These are phyloP conservation scores for Fennellomyces sp. DNA, from an alignment of 371 early-diverging fungal species.

Conservation along the genomic window DNA sequence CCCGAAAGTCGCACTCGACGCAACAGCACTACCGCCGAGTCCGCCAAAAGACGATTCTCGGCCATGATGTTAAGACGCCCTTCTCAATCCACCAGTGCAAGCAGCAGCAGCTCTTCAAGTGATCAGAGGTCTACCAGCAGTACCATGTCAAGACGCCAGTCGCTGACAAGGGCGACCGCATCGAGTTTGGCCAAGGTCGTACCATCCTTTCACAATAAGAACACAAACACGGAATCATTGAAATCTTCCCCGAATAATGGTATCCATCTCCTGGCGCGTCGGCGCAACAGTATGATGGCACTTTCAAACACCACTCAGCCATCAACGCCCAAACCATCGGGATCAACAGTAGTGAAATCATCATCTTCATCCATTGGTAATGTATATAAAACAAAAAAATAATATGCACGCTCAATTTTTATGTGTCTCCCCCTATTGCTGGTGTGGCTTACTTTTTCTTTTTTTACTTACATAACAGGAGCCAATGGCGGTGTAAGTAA, in stretches of 20 bases:
- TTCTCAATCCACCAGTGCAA: constrained; percentile 11
- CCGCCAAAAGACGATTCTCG: constrained; percentile 11
- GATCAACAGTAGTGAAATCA: constrained; percentile 7
- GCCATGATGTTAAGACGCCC: constrained; percentile 13
- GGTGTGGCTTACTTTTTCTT: neutral
- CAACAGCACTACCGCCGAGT: neutral
- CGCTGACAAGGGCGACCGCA: constrained; percentile 20
- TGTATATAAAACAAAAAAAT: neutral
- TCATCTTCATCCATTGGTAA: constrained; percentile 6
- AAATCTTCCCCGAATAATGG: neutral
- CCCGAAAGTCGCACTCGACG: neutral
- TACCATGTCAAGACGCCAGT: constrained; percentile 14
- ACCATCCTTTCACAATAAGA: constrained; percentile 13
- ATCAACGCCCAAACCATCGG: constrained; percentile 1
- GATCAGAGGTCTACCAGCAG: neutral
- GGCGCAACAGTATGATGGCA: constrained; percentile 4
- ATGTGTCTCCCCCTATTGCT: too few relatives aligned
- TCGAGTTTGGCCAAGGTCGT: constrained; percentile 26
- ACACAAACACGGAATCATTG: neutral
- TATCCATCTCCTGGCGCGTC: neutral
- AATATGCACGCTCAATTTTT: too few relatives aligned
- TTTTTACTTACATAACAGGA: constrained; percentile 2
- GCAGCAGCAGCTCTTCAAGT: constrained; percentile 1
- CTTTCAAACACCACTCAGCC: neutral
- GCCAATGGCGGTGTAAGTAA: neutral